Percentiles rank a stretch among this genome's conserved stretches.
These are phyloP conservation scores for Colletotrichum trifolii DNA, from an alignment of 2,329 filamentous ascomycete species.

Conservation along the genomic window DNA sequence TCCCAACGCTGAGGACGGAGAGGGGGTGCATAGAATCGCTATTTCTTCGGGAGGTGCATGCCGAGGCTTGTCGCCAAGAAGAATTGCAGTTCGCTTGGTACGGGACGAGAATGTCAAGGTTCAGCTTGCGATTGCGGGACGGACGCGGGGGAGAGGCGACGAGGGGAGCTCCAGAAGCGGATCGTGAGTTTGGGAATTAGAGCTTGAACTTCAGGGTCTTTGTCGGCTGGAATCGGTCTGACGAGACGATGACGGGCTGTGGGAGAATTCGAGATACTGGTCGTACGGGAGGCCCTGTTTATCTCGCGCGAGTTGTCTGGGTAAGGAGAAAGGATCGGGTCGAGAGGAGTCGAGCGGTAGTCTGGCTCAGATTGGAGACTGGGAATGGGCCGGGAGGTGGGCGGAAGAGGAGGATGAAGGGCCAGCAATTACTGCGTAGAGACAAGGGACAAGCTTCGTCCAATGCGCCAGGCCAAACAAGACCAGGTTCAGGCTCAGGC, in stretches of 20 bases:
- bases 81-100: constrained; percentile 16
- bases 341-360: neutral
- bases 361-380: too few species aligned
- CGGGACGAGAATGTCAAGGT: constrained; percentile 11
- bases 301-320: constrained; percentile 13
- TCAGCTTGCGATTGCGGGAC: constrained; percentile 27
- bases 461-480: neutral
- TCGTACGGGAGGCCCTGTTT: constrained; percentile 13
- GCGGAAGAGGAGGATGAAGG: neutral
- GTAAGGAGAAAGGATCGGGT: constrained; percentile 5
- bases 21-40: constrained; percentile 92
- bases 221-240: neutral
- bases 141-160: constrained; percentile 15
- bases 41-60: constrained; percentile 56
- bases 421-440: too few species aligned
- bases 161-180: constrained; percentile 6
- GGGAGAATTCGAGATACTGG: constrained; percentile 8
- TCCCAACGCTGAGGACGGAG: constrained; percentile 92
- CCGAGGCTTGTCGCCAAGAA: constrained; percentile 43
- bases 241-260: too few species aligned
- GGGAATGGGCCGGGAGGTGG: constrained; percentile 6
- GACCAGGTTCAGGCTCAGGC: too few species aligned
- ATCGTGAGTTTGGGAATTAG: neutral
- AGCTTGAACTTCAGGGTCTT: constrained; percentile 2
- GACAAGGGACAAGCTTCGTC: constrained; percentile 32